These are phyloP conservation scores for Microcyclosporella mali DNA, from an alignment of 2,329 filamentous ascomycete genomes.

Conservation along the genomic window DNA sequence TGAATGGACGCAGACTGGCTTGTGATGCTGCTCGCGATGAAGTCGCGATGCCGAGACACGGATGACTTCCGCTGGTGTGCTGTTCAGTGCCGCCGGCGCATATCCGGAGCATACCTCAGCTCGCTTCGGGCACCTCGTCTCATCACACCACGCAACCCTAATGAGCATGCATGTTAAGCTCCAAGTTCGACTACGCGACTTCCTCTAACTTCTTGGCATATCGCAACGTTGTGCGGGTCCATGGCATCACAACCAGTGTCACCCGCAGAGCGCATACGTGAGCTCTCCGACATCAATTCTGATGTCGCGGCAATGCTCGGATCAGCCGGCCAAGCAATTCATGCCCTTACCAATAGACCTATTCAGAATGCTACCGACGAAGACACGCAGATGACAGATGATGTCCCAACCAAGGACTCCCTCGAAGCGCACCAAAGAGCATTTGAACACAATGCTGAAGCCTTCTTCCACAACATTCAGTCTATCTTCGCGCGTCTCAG, in stretches of 20 bases:
- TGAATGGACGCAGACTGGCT: neutral
- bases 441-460: conserved; percentile 49
- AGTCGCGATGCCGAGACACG: conserved; percentile 4
- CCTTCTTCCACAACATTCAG: conserved; percentile 68
- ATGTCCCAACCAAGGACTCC: conserved; percentile 42
- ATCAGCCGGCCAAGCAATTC: conserved; percentile 56
- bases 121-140: no score
- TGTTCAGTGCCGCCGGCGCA: neutral
- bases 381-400: conserved; percentile 22
- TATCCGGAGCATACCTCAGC: no score
- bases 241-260: conserved; percentile 43
- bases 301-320: conserved; percentile 51
- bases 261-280: conserved; percentile 69
- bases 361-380: conserved; percentile 24
- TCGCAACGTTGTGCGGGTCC: neutral
- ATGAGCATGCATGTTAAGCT: no score
- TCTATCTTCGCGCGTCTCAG: conserved; percentile 68
- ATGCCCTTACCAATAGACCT: conserved; percentile 53
- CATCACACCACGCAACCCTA: no score
- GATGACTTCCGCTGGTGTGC: neutral
- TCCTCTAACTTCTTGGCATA: no score
- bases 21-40: no score
- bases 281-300: conserved; percentile 71
- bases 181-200: no score
- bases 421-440: conserved; percentile 51